Percentiles rank a stretch among this genome's conserved stretches.
Conservation (phyloP, 2,329 filamentous ascomycete genomes). For the Gyromitra esculenta region DNA sequence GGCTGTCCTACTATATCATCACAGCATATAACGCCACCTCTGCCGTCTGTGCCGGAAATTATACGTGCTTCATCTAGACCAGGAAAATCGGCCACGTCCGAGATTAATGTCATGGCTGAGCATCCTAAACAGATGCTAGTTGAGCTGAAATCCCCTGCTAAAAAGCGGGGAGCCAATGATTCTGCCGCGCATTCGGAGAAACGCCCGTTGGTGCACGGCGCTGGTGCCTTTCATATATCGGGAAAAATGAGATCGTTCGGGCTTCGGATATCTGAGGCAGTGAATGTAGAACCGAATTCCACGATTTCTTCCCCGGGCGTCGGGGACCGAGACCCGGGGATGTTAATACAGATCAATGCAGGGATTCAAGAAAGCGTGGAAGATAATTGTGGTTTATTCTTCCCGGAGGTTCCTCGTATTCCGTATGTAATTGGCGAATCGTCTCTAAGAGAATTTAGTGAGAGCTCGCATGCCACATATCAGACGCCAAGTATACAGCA, state of each 20-base stretch:
- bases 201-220: neutral
- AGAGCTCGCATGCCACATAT: neutral
- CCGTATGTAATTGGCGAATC: neutral
- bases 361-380: slow-evolving; percentile 7
- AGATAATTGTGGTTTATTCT: neutral
- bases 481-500: neutral
- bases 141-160: neutral
- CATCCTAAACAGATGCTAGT: neutral
- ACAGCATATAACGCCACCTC: neutral
- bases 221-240: neutral
- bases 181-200: neutral
- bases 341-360: neutral
- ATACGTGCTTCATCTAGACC: neutral
- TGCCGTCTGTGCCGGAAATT: slow-evolving; percentile 20
- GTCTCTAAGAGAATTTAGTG: neutral
- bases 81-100: neutral
- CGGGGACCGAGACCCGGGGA: neutral
- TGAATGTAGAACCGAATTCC: neutral
- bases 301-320: neutral
- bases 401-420: neutral
- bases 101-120: neutral
- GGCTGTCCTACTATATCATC: neutral
- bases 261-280: neutral
- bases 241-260: neutral
- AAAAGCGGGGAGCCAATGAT: slow-evolving; percentile 10